Evolutionary conservation across 352 stramenopile genomes (phyloP).

Genomic region (Peronosclerospora sorghi): DNA sequence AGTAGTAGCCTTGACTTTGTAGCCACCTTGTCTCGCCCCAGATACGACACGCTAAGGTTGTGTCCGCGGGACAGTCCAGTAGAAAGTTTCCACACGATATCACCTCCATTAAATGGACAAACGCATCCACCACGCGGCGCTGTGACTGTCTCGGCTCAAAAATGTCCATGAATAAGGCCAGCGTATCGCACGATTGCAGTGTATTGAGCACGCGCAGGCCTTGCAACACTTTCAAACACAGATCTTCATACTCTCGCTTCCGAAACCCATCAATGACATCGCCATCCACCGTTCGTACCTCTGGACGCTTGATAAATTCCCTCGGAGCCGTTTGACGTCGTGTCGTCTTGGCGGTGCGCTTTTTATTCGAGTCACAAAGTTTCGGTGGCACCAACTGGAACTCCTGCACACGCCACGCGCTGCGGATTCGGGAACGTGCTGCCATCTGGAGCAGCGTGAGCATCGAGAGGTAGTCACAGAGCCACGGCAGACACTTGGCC

Average conservation of each 20-base stretch:
- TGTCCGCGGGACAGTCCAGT: slow-evolving; percentile 20
- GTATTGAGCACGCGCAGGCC: slow-evolving; percentile 49
- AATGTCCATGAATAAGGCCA: slow-evolving; percentile 36
- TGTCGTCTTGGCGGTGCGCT: slow-evolving; percentile 3
- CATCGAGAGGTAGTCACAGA: no score
- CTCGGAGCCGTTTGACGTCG: slow-evolving; percentile 8
- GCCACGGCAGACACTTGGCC: no score
- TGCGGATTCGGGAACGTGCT: slow-evolving; percentile 10
- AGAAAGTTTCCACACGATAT: slow-evolving; percentile 55
- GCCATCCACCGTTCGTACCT: slow-evolving; percentile 35
- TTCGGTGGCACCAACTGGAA: slow-evolving; percentile 38
- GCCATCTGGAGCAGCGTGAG: slow-evolving; percentile 68
- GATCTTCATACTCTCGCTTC: slow-evolving; percentile 30
- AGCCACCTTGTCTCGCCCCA: slow-evolving; percentile 66
- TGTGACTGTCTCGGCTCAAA: no score
- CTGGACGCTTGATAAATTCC: slow-evolving; percentile 44
- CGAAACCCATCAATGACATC: slow-evolving; percentile 46
- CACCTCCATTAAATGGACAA: slow-evolving; percentile 37
- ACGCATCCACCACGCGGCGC: slow-evolving; percentile 7
- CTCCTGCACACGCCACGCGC: slow-evolving; percentile 20
- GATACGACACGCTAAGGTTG: slow-evolving; percentile 18
- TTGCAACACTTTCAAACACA: slow-evolving; percentile 22
- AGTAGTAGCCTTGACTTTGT: slow-evolving; percentile 44
- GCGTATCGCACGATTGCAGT: slow-evolving; percentile 56
- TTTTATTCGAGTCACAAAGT: slow-evolving; percentile 1